phyloP scores from a whole-genome alignment of 225 moss, liverwort and hornwort species.

The Physcomitrellopsis africana region DNA sequence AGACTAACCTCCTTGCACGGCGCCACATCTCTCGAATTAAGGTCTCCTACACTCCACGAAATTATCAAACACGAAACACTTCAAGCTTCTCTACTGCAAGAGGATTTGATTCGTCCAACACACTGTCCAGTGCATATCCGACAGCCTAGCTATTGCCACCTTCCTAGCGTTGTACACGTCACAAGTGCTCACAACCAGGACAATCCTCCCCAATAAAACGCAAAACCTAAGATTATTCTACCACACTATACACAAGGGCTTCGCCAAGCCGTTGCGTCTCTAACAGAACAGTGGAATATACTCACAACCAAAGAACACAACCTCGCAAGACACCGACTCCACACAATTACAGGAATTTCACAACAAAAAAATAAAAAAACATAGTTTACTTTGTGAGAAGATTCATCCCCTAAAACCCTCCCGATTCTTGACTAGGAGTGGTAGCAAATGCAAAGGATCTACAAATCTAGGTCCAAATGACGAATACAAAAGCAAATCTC shows the following conservation, averaged over 20 bases:
- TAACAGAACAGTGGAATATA: not conserved
- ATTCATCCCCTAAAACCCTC: not conserved
- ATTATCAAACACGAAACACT: constrained; percentile 5
- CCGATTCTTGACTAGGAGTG: not conserved
- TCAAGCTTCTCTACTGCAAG: not conserved
- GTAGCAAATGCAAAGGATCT: not conserved
- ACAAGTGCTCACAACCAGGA: not conserved
- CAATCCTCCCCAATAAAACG: not conserved
- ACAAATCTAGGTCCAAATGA: not conserved
- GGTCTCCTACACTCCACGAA: constrained; percentile 16
- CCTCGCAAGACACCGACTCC: not conserved
- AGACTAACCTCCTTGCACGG: constrained; percentile 2
- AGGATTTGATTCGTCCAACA: not conserved
- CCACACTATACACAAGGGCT: not conserved
- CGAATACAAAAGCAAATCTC: not conserved
- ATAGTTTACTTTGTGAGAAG: not conserved
- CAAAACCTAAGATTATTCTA: not conserved
- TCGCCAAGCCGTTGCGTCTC: not conserved
- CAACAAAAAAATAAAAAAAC: not conserved
- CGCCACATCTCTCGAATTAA: not conserved
- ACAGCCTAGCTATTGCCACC: not conserved
- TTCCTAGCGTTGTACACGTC: not conserved
- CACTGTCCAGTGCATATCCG: not conserved
- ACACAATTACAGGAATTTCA: not conserved
- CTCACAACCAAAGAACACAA: not conserved